phyloP scores from a whole-genome alignment of 1,284 basidiomycete genomes.

The Meira miltonrushii region DNA sequence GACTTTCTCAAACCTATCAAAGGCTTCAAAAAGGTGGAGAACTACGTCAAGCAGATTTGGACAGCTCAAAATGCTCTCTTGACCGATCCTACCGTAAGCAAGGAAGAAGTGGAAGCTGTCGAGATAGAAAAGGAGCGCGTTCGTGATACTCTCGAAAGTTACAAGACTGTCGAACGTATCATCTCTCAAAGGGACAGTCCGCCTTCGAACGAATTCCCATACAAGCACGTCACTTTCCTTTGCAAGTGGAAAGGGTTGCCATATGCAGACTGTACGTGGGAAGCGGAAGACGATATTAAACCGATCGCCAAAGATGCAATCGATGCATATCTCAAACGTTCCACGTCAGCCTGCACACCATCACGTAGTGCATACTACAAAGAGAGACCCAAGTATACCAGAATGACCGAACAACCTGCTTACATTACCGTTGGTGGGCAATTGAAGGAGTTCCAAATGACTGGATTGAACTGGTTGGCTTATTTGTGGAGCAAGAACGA shows the following conservation, averaged over 20 bases:
- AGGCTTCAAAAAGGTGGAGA: constrained; percentile 94
- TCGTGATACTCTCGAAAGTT: constrained; percentile 82
- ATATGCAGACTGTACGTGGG: constrained; percentile 97
- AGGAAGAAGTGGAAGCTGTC: constrained; percentile 79
- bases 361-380: constrained; percentile 75
- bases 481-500: constrained; percentile 92
- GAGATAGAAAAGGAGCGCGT: constrained; percentile 80
- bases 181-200: constrained; percentile 71
- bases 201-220: constrained; percentile 59
- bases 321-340: constrained; percentile 71
- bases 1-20: constrained; percentile 81
- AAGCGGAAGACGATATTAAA: constrained; percentile 68
- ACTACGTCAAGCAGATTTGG: constrained; percentile 83
- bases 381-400: constrained; percentile 73
- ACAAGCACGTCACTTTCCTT: constrained; percentile 71
- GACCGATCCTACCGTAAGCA: constrained; percentile 64
- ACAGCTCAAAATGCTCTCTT: constrained; percentile 69
- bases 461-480: constrained; percentile 95
- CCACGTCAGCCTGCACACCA: constrained; percentile 75
- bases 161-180: constrained; percentile 86
- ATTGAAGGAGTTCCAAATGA: constrained; percentile 96
- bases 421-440: constrained; percentile 70
- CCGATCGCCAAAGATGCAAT: constrained; percentile 62
- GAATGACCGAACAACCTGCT: constrained; percentile 82
- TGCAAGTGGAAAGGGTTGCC: constrained; percentile 95